A percentile compares a stretch with the other conserved stretches of the same genome.
Conservation (phyloP, 768 basidiomycete genomes). For the Lentinula lateritia region DNA sequence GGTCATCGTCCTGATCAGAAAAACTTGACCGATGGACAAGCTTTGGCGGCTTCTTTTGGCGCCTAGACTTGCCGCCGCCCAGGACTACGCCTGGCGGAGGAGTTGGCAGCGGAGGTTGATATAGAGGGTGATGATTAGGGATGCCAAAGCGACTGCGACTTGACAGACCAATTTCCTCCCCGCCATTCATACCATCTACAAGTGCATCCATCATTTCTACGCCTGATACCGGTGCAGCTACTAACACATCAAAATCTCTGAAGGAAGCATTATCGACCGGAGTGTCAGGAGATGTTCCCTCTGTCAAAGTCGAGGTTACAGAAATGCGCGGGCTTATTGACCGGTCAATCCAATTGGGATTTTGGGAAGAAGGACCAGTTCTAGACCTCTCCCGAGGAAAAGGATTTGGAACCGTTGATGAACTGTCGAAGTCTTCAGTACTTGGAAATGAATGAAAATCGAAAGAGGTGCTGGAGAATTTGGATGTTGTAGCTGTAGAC, state of each 20-base stretch:
- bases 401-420: conserved; percentile 20
- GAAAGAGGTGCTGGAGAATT: conserved; percentile 17
- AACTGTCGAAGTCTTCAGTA: conserved; percentile 25
- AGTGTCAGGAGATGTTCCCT: conserved; percentile 69
- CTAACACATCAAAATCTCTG: conserved; percentile 57
- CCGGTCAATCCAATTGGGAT: conserved; percentile 33
- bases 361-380: conserved; percentile 49
- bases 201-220: conserved; percentile 87
- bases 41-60: conserved; percentile 23
- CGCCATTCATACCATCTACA: conserved; percentile 86
- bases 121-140: conserved; percentile 64
- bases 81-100: conserved; percentile 78
- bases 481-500: conserved; percentile 19
- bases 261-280: conserved; percentile 48
- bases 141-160: conserved; percentile 51
- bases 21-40: conserved; percentile 27
- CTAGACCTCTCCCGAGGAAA: conserved; percentile 47
- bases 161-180: conserved; percentile 46
- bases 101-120: conserved; percentile 77
- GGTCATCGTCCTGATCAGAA: conserved; percentile 58
- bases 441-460: conserved; percentile 36
- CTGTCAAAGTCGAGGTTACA: conserved; percentile 62
- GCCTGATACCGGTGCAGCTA: conserved; percentile 71
- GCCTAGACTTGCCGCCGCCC: conserved; percentile 41
- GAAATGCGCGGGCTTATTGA: conserved; percentile 57